Conservation (phyloP, 345 rosid genomes). For the Xanthoceras sorbifolium region DNA sequence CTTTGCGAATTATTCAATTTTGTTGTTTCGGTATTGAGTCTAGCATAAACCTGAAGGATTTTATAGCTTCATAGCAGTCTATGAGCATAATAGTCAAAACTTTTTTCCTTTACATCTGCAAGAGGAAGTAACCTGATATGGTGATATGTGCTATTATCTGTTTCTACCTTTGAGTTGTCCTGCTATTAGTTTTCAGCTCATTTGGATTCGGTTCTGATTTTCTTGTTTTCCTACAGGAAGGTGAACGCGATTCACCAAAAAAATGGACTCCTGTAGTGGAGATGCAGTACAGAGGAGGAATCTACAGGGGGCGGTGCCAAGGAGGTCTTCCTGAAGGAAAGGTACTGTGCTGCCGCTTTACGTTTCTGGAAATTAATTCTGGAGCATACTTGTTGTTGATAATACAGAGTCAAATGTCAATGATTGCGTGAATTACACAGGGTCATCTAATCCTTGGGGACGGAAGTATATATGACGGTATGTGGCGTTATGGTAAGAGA, state of each 20-base stretch:
- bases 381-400: constrained; percentile 15
- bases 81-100: background rate
- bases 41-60: background rate
- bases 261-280: constrained; percentile 82
- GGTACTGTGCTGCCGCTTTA: constrained; percentile 40
- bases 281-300: constrained; percentile 93
- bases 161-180: background rate
- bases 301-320: constrained; percentile 81
- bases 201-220: constrained; percentile 18
- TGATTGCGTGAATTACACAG: constrained; percentile 40
- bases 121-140: background rate
- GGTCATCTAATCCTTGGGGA: constrained; percentile 76
- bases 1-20: background rate
- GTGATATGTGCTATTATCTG: constrained; percentile 1
- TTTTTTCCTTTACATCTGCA: background rate
- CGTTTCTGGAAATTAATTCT: constrained; percentile 12
- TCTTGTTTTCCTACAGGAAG: constrained; percentile 53
- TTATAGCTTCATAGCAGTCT: background rate
- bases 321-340: constrained; percentile 99
- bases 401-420: constrained; percentile 5
- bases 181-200: background rate
- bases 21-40: background rate
- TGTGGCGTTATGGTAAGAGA: constrained; percentile 93
- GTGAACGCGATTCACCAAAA: constrained; percentile 80
- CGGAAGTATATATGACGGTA: constrained; percentile 91